Percentiles rank a stretch among this genome's conserved stretches.
phyloP scores from a whole-genome alignment of 2,329 filamentous ascomycete genomes.

The Beauveria brongniartii region DNA sequence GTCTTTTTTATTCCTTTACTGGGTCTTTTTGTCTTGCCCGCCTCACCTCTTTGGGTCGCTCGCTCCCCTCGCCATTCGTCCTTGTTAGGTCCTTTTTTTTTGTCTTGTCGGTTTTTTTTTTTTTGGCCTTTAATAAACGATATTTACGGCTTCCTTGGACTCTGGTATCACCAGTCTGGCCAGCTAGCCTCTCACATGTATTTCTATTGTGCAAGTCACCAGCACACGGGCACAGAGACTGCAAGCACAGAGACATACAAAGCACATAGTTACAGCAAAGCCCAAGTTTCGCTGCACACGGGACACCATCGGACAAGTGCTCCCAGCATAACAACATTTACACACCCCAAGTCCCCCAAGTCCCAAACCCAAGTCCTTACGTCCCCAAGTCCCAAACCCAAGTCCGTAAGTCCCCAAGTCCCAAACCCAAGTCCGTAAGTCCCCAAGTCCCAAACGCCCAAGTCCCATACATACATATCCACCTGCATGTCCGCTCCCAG shows the following conservation, averaged over 20 bases:
- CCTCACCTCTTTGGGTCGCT: neutral
- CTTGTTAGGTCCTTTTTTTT: neutral
- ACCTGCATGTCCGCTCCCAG: conserved; percentile 5
- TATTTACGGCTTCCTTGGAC: neutral
- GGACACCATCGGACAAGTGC: conserved; percentile 1
- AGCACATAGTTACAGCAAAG: neutral
- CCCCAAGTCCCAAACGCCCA: neutral
- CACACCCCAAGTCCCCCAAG: neutral
- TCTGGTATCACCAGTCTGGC: conserved; percentile 3
- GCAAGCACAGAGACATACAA: neutral
- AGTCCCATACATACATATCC: conserved; percentile 1
- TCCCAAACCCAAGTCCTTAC: no score
- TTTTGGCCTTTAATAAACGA: neutral
- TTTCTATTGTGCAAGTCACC: conserved; percentile 7
- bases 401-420: no score
- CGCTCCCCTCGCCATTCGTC: neutral
- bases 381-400: no score
- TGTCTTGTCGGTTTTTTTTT: neutral
- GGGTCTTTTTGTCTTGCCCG: neutral
- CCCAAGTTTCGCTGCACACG: neutral
- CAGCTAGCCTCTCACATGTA: conserved; percentile 4
- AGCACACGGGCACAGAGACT: neutral
- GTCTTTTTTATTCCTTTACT: neutral
- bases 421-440: no score
- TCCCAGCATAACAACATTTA: neutral